phyloP scores from a whole-genome alignment of 495 filamentous ascomycete genomes.

The Aspergillus cavernicola region DNA sequence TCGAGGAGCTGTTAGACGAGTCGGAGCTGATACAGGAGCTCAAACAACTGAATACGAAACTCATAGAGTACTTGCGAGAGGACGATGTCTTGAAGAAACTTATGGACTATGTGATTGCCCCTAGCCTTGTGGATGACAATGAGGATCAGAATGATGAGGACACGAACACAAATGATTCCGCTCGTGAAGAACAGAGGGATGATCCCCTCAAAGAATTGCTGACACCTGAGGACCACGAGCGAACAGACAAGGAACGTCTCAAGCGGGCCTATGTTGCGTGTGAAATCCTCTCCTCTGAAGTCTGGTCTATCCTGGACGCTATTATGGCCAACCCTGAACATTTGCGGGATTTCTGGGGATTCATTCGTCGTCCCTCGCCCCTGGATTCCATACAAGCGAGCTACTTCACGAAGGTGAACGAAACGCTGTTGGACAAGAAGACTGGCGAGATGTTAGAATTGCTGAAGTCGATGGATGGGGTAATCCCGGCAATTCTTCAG shows the following conservation, averaged over 20 bases:
- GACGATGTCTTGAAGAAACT: slow-evolving; percentile 81
- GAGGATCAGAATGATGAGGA: slow-evolving; percentile 51
- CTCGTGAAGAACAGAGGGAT: slow-evolving; percentile 41
- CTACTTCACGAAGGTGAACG: slow-evolving; percentile 98
- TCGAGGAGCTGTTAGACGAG: slow-evolving; percentile 95
- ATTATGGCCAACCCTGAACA: slow-evolving; percentile 78
- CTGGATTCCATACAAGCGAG: slow-evolving; percentile 90
- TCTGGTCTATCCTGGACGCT: slow-evolving; percentile 92
- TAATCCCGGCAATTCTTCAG: slow-evolving; percentile 79
- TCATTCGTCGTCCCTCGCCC: slow-evolving; percentile 71
- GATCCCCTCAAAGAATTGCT: slow-evolving; percentile 47
- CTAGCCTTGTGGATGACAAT: slow-evolving; percentile 61
- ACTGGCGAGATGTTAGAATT: slow-evolving; percentile 93
- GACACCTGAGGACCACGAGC: slow-evolving; percentile 61
- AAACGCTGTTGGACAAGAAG: slow-evolving; percentile 93
- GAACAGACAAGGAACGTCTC: slow-evolving; percentile 78
- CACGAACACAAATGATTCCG: slow-evolving; percentile 29
- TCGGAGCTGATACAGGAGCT: slow-evolving; percentile 94
- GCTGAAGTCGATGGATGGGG: slow-evolving; percentile 74
- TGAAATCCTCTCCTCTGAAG: slow-evolving; percentile 92
- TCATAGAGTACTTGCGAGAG: slow-evolving; percentile 92
- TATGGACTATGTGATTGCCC: slow-evolving; percentile 85
- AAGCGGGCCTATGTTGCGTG: slow-evolving; percentile 89
- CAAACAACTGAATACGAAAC: slow-evolving; percentile 96
- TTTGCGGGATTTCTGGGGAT: slow-evolving; percentile 85